Evolutionary conservation across 805 yeast species (phyloP), one percentile per base, ranked within the genome.

Genomic region (Cyberlindnera xylosilytica): DNA sequence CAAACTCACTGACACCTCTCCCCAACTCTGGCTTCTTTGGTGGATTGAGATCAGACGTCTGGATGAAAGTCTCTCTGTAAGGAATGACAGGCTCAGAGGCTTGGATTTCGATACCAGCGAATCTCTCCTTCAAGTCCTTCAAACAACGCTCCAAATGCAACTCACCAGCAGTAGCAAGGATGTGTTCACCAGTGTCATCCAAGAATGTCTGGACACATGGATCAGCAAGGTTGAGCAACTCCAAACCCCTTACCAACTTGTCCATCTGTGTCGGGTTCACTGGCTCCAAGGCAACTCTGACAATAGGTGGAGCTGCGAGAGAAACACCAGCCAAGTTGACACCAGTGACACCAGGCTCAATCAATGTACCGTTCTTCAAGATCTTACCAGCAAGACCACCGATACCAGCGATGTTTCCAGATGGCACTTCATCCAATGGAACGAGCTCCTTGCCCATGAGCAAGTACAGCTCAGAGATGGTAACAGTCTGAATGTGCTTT

Each of bases 251-350:
- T 38, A 81, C 95, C 34, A 93, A 69, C 53, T 76, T 77, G 35
- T 76, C 81, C 73, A 89, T 76, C 52, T 88, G 81, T 37, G 83
- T 73, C 9, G 96, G 96, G 53, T 88, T 85, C 4, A 77, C 83
- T 1, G 99, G 97, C 60, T 93, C 99, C n/a, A 93, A 69, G 0
- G 99, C 97, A 24, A 93, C 96, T 51, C 89, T 79, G 52, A 93
- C 87, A 59, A 93, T 91, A 1, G 99, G 99, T 24, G 88, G 86
- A n/a, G 85, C 78, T 13, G 83, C 76, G 41, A 80, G 64, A 42
- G 80, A 83, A 16, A 88, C 70, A 50, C 87, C 84, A 0, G 96
- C 96, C 38, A 83, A 67, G 52, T 83, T 83, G n/a, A 81, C 80
- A 31, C 89, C 90, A 5, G 74, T 66, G 2, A 73, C 60, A 2